Evolutionary conservation across 169 alveolate species (phyloP), one percentile per base, ranked within the genome.

Genomic region (Eimeria tenella): DNA sequence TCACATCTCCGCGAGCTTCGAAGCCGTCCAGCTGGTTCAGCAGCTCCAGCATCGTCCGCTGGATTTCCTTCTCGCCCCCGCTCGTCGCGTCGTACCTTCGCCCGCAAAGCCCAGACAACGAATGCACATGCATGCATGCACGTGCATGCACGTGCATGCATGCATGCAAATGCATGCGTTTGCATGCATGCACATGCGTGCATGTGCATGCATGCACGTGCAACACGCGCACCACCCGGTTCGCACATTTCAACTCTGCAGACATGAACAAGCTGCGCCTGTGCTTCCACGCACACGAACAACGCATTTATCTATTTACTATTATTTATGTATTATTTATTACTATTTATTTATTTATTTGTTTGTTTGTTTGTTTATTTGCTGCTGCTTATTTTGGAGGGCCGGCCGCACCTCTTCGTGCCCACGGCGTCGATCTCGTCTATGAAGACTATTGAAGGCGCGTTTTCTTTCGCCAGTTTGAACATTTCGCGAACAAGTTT

Each of bases 391-490:
- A n/a, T n/a, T n/a, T n/a, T n/a, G n/a, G n/a, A n/a, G n/a, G n/a
- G n/a, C n/a, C n/a, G n/a, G n/a, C n/a, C n/a, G n/a, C 42, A 31
- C 97, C 99, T 97, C 96, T 99, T 99, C 55, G 99, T 98, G 52
- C 99, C 99, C 71, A 99, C 98, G 21, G 99, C 99, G 97, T 99
- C 99, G 93, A 99, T 99, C 97, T 99, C 99, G 96, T 99, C 99
- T 93, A 99, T 99, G 97, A 99, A 99, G 56, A 99, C 99, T 87
- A 99, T 99, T 58, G 99, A 98, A 5, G 99, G 99, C 42, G 99
- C 99, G 92, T 98, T 99, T 83, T 99, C 99, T 95, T 98, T 99
- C 0, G 99, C 99, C 52, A 99, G 99, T 79, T 99, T 97, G 96
- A 99, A 99, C 98, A 99, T 98, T 95, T 99, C 99, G 81, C 99